These are phyloP conservation scores for Tuber umbilicatum DNA, from an alignment of 495 filamentous ascomycete species.

Conservation along the genomic window DNA sequence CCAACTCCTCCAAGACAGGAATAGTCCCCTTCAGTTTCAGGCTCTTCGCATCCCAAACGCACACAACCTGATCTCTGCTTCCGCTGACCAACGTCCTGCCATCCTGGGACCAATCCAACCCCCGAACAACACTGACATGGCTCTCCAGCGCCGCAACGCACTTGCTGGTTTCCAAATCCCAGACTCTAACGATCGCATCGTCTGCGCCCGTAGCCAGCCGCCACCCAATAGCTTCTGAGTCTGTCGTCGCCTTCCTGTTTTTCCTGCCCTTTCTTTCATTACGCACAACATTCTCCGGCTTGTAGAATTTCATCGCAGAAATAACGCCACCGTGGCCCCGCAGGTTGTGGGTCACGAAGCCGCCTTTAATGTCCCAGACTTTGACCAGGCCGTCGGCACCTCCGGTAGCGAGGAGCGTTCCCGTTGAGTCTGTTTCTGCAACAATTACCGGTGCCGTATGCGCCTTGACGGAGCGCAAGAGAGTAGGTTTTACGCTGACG, in stretches of 20 bases:
- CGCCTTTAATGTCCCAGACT: conserved; percentile 89
- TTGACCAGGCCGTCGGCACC: conserved; percentile 88
- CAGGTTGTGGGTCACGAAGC: conserved; percentile 91
- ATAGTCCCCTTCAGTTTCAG: conserved; percentile 82
- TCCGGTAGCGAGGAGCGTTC: conserved; percentile 85
- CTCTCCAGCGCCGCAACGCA: conserved; percentile 74
- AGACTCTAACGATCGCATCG: conserved; percentile 84
- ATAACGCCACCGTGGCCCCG: conserved; percentile 84
- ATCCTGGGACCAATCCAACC: conserved; percentile 67
- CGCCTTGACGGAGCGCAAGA: conserved; percentile 78
- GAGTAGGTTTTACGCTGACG: conserved; percentile 54
- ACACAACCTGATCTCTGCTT: conserved; percentile 89
- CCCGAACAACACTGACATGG: conserved; percentile 85
- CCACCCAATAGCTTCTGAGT: conserved; percentile 53
- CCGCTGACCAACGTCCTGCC: conserved; percentile 75
- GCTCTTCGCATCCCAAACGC: conserved; percentile 74
- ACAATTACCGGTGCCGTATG: conserved; percentile 83
- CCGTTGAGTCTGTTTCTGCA: conserved; percentile 70
- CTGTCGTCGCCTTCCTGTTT: conserved; percentile 46
- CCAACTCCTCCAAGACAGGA: conserved; percentile 75
- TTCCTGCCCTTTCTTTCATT: conserved; percentile 40
- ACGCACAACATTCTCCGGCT: conserved; percentile 48
- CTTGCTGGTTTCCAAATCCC: conserved; percentile 78
- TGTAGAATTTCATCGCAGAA: conserved; percentile 86
- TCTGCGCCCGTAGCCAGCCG: conserved; percentile 84